Percentiles rank a stretch among this genome's conserved stretches.
Evolutionary conservation across 352 stramenopile species (phyloP).

Genomic region (Globisporangium rhizosaccharum): DNA sequence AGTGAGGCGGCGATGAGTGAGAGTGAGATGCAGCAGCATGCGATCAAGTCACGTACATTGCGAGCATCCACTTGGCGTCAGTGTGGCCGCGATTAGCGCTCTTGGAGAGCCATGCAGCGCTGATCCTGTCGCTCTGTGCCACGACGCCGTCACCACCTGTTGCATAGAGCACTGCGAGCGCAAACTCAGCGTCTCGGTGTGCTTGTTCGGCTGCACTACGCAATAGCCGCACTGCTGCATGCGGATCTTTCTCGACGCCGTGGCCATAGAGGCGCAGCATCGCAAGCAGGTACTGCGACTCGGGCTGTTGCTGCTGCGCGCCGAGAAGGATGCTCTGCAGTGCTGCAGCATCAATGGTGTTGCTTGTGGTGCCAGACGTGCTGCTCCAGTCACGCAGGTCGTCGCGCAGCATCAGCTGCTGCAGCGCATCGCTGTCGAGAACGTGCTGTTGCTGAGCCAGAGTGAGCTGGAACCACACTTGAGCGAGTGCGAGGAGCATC

Average conservation of each 20-base stretch:
- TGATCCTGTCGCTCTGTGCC: conserved; percentile 23
- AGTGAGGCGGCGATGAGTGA: not conserved
- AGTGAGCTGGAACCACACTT: not conserved
- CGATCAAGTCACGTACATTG: conserved; percentile 21
- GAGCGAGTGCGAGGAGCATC: not conserved
- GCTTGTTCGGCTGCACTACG: conserved; percentile 16
- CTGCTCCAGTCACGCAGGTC: conserved; percentile 11
- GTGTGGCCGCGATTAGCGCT: conserved; percentile 30
- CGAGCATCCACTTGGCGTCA: conserved; percentile 52
- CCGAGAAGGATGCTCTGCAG: conserved; percentile 30
- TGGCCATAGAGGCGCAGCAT: conserved; percentile 53
- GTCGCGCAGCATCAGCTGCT: conserved; percentile 10
- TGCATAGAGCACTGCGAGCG: conserved; percentile 35
- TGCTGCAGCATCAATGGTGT: conserved; percentile 18
- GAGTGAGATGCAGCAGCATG: not conserved
- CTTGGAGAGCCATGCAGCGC: conserved; percentile 31
- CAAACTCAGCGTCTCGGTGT: conserved; percentile 43
- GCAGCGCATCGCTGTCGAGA: not conserved
- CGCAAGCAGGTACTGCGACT: conserved; percentile 44
- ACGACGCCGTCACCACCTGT: conserved; percentile 11
- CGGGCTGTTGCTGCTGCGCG: conserved; percentile 27
- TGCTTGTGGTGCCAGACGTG: not conserved
- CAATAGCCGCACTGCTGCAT: conserved; percentile 26
- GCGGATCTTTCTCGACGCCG: conserved; percentile 25
- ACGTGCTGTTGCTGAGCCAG: not conserved